phyloP scores from a whole-genome alignment of 805 yeast genomes.

The Ogataea methanolica region DNA sequence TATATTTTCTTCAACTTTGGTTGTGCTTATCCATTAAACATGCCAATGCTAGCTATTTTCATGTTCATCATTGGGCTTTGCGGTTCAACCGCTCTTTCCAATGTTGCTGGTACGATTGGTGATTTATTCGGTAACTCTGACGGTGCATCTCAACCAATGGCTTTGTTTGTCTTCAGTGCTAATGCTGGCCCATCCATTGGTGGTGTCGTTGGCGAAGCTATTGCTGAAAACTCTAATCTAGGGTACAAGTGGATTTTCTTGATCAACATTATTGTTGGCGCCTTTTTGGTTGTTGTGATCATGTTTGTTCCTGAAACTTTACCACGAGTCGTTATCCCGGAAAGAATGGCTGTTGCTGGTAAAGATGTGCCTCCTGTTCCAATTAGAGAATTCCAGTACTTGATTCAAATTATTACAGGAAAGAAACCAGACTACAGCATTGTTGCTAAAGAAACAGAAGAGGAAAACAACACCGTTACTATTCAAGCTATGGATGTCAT shows the following conservation, averaged over 20 bases:
- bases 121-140: conserved; percentile 32
- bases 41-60: conserved; percentile 31
- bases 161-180: conserved; percentile 30
- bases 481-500: conserved; percentile 21
- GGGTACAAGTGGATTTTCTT: conserved; percentile 32
- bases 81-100: conserved; percentile 31
- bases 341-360: conserved; percentile 25
- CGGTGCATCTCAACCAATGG: conserved; percentile 34
- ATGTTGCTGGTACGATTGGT: conserved; percentile 34
- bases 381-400: conserved; percentile 24
- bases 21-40: conserved; percentile 30
- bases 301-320: conserved; percentile 31
- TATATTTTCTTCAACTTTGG: conserved; percentile 30
- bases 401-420: conserved; percentile 11
- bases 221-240: conserved; percentile 24
- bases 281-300: conserved; percentile 17
- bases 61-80: conserved; percentile 29
- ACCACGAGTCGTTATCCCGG: conserved; percentile 32
- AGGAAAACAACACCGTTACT: conserved; percentile 16
- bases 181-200: conserved; percentile 34
- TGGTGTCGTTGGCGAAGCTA: conserved; percentile 34
- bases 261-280: conserved; percentile 30
- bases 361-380: conserved; percentile 19
- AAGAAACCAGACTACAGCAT: conserved; percentile 17
- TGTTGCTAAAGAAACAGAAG: conserved; percentile 13